Evolutionary conservation across 441 rosid species (phyloP).

Genomic region (Pelargonium myrrhifolium): DNA sequence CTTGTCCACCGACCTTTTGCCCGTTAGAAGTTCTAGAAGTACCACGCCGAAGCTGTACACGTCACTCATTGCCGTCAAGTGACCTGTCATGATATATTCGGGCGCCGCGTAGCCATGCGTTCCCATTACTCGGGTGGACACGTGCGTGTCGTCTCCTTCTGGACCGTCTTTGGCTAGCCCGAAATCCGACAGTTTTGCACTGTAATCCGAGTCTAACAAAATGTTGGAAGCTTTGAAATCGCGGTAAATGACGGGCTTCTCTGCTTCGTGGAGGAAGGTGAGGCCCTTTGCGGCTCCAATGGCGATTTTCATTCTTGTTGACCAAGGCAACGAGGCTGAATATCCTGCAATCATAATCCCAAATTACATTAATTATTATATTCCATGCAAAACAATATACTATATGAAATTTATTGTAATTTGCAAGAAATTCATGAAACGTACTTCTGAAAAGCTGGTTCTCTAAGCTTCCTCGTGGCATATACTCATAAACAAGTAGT

Average conservation of each 20-base stretch:
- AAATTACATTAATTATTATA: no score
- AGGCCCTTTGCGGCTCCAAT: conserved; percentile 64
- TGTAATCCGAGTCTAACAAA: conserved; percentile 54
- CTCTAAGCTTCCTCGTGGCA: conserved; percentile 55
- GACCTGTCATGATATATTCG: conserved; percentile 67
- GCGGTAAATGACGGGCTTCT: conserved; percentile 55
- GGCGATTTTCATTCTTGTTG: conserved; percentile 61
- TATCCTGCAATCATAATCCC: no score
- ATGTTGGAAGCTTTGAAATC: conserved; percentile 68
- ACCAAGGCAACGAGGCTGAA: conserved; percentile 56
- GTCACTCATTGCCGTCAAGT: conserved; percentile 54
- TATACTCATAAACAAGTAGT: conserved; percentile 61
- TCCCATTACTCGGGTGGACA: conserved; percentile 66
- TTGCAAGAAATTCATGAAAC: no score
- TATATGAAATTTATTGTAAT: no score
- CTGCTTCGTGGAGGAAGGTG: conserved; percentile 50
- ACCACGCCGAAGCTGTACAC: conserved; percentile 53
- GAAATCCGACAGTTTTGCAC: conserved; percentile 62
- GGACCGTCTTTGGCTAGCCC: conserved; percentile 69
- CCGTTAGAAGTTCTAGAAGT: conserved; percentile 45
- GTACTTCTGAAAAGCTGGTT: conserved; percentile 53
- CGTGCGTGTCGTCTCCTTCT: conserved; percentile 64
- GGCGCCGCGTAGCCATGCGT: conserved; percentile 75
- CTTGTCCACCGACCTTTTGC: conserved; percentile 51
- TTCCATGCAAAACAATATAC: no score